Base-by-base conservation (phyloP, 148 eudicot genomes). In the Camellia japonica region DNA sequence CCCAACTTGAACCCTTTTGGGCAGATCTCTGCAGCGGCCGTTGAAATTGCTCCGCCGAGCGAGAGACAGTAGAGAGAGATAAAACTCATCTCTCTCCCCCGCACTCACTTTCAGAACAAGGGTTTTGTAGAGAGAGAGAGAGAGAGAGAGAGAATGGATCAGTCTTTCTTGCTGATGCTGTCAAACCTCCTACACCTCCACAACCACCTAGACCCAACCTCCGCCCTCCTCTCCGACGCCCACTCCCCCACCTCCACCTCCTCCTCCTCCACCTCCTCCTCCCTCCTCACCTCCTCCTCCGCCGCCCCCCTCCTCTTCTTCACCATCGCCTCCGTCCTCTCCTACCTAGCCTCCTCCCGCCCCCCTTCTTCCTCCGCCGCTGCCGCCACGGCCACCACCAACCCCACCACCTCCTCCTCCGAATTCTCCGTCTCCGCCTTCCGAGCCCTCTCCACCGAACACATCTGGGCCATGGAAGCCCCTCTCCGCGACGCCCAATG, bases 141-240 rank as follows among this genome's bases (percentile, higher is more conserved):
- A 30, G 38, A 30, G 73, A 68, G 18, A 41, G 64, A 71, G 63
- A 69, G 6, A 70, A 94, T 94, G 98, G 97, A 94, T 84, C 87
- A 91, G 72, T 85, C 92, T 0, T 90, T 94, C 80, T 75, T 94
- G 55, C 71, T 92, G 14, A 92, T 91, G 95, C 88, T 94, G 0
- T 85, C 98, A 6, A 90, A 91, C 73, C 92, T 94, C 42, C 93
- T 94, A 76, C 97, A 94, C 87, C 90, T 94, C 51, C 96, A 92
- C 75, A 91, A 86, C 86, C 84, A 91, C 87, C 91, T 93, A 3
- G 97, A 93, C 77, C 95, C 97, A 43, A 87, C 94, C 79, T 83
- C 92, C 75, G 86, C 95, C 38, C 90, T 87, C 82, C 75, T 78
- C 87, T 56, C 60, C 60, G 60, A 10, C 60, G 12, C 79, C 87